A percentile compares a stretch with the other conserved stretches of the same genome.
Conservation (phyloP, 148 eudicot species). For the Oxyria digyna region DNA sequence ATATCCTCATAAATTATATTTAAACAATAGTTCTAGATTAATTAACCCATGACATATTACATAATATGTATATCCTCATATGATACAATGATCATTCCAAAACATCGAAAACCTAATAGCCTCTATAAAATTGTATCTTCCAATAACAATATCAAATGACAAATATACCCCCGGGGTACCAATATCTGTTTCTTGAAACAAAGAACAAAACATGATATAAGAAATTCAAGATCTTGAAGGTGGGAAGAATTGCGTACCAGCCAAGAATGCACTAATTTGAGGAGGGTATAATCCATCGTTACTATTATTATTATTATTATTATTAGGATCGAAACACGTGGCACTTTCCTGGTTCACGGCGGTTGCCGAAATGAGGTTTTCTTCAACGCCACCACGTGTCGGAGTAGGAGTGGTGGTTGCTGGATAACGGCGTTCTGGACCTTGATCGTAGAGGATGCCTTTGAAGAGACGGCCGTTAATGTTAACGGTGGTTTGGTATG, state of each 20-base stretch:
- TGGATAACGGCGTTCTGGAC: constrained; percentile 34
- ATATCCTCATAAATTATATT: no score
- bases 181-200: not conserved
- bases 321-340: constrained; percentile 23
- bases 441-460: constrained; percentile 91
- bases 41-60: no score
- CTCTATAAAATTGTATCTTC: constrained; percentile 1
- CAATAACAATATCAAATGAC: constrained; percentile 10
- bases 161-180: not conserved
- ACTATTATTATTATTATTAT: not conserved
- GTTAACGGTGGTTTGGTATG: constrained; percentile 83
- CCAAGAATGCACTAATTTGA: constrained; percentile 62
- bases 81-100: no score
- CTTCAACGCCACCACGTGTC: constrained; percentile 10
- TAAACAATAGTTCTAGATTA: no score
- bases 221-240: constrained; percentile 60
- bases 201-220: not conserved
- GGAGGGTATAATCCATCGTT: constrained; percentile 32
- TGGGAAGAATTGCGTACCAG: constrained; percentile 92
- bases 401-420: not conserved
- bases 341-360: constrained; percentile 8
- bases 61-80: no score
- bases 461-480: constrained; percentile 87
- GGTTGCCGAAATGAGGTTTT: constrained; percentile 15
- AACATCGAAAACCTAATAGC: not conserved